These are phyloP conservation scores for Alternaria triticina DNA, from an alignment of 2,329 filamentous ascomycete genomes.

Conservation along the genomic window DNA sequence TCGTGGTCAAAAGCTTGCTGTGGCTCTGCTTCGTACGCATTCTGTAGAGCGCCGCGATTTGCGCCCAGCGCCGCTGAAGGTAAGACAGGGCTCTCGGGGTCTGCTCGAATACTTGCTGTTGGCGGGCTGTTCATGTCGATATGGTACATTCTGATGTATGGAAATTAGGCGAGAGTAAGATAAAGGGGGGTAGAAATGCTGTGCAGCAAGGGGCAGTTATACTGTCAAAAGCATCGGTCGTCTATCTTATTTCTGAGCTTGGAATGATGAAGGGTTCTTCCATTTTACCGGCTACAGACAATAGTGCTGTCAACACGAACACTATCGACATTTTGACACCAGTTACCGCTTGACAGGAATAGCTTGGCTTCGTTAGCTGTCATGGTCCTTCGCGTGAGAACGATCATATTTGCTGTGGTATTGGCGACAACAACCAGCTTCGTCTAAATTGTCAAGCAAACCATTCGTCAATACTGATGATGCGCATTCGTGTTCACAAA, in stretches of 20 bases:
- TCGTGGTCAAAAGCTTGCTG: not conserved
- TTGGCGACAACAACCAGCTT: not conserved
- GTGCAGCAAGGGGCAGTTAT: not conserved
- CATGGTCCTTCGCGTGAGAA: not conserved
- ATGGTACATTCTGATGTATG: not conserved
- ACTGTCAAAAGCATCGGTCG: not conserved
- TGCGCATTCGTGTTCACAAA: not conserved
- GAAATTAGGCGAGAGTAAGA: not conserved
- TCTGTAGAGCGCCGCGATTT: not conserved
- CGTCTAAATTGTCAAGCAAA: not conserved
- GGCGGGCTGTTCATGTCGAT: not conserved
- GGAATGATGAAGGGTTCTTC: not conserved
- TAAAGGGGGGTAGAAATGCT: not conserved
- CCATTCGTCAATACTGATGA: not conserved
- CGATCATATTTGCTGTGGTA: not conserved
- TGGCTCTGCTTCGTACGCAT: not conserved
- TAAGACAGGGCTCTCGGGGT: not conserved
- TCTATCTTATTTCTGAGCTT: not conserved
- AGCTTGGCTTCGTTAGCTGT: not conserved
- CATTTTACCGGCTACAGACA: not conserved
- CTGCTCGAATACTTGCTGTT: not conserved
- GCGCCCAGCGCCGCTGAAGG: not conserved
- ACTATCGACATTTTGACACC: not conserved
- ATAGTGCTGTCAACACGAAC: not conserved
- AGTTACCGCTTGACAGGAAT: not conserved